Conservation (phyloP, 1,284 basidiomycete species). For the Apiotrichum mycotoxinovorans region DNA sequence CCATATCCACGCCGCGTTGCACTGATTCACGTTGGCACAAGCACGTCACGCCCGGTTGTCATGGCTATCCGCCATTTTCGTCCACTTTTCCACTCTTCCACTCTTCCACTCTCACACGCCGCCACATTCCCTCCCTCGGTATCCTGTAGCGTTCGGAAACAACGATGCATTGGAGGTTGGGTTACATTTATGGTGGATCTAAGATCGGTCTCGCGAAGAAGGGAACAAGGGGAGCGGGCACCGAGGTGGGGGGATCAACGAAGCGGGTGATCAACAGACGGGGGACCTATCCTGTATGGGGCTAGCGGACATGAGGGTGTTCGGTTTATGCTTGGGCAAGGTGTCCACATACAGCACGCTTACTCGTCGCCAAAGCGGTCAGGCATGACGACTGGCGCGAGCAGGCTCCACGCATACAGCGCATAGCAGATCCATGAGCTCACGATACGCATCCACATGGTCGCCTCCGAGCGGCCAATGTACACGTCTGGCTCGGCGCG, state of each 20-base stretch:
- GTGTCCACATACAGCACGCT: not conserved
- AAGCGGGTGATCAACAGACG: too few species aligned
- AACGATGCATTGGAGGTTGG: slow-evolving; percentile 17
- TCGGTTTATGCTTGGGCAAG: not conserved
- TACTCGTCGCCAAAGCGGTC: slow-evolving; percentile 53
- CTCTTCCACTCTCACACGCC: too few species aligned
- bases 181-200: too few species aligned
- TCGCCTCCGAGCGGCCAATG: slow-evolving; percentile 89
- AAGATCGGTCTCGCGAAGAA: too few species aligned
- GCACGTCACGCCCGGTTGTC: too few species aligned
- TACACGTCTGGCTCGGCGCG: slow-evolving; percentile 64
- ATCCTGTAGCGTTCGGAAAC: not conserved
- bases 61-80: not conserved
- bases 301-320: not conserved
- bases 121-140: too few species aligned
- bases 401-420: slow-evolving; percentile 83
- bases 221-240: too few species aligned
- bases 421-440: slow-evolving; percentile 91
- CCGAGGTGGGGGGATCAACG: too few species aligned
- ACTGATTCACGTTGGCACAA: not conserved
- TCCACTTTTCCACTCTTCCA: not conserved
- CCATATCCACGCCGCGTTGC: not conserved
- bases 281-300: too few species aligned
- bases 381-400: slow-evolving; percentile 85
- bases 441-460: slow-evolving; percentile 99